Base-by-base conservation (phyloP, 495 filamentous ascomycete genomes). In the Penicillium pulvis region DNA sequence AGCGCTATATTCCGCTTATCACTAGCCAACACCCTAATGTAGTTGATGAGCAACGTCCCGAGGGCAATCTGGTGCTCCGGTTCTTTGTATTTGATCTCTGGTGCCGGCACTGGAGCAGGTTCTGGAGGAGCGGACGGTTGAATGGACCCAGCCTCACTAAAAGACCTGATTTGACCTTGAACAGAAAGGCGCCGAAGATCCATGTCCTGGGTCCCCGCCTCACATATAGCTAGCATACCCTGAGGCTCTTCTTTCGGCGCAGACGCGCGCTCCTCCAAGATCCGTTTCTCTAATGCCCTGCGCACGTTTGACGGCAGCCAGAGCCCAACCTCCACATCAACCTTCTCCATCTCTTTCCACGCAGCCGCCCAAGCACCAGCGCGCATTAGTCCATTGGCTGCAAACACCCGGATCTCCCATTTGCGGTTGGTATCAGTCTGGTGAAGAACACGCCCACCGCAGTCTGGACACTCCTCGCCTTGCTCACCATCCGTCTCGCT, bases 271-370 rank as follows among this genome's bases (percentile, higher is more conserved):
- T 70, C 66, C 23, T 77, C 72, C 3, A 53, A 39, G 39, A 78
- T 59, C 41, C 66, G 65, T 43, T 74, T 79, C 62, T 81, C 78
- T 53, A 86, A 64, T 33, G 76, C 71, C 6, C 73, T 62, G 28
- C 77, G 66, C 23, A 86, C 55, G 41, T 82, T 80, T 6, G 81
- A 79, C 1, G 85, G 83, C 28, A 88, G 72, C 78, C 84, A 87
- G 4, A 91, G 86, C 55, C 88, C 86, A 59, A 98, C 84, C 68
- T 98, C 94, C 1, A 95, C 89, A 72, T 98, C 94, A 8, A 98
- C 90, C 31, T 93, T 83, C 72, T 98, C 94, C 94, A 98, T 98
- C 69, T 97, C 93, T 54, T 82, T 87, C 94, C 94, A 98, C 33
- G 90, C 92, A 16, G 92, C 91, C 28, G 86, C 86, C 94, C 94